phyloP scores from a whole-genome alignment of 2,329 filamentous ascomycete genomes.

The Monosporascus sp. region DNA sequence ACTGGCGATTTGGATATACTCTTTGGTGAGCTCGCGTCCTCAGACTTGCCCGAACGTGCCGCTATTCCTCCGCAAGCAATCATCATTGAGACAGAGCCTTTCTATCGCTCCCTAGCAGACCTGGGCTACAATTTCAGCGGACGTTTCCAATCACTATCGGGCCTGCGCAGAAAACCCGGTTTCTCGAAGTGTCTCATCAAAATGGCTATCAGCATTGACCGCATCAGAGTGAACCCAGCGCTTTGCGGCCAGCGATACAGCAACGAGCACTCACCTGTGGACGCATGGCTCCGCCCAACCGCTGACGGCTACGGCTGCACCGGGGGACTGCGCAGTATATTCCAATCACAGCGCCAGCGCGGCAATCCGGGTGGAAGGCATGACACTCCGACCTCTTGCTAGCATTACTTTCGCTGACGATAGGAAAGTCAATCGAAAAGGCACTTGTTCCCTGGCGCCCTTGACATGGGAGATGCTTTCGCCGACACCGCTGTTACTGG shows the following conservation, averaged over 20 bases:
- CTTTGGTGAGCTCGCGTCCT: not conserved
- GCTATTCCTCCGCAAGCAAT: conserved; percentile 2
- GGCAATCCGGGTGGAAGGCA: not conserved
- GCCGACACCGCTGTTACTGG: not conserved
- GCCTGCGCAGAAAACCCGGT: not conserved
- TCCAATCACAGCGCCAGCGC: no score
- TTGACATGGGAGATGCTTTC: conserved; percentile 3
- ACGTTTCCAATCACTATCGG: conserved; percentile 2
- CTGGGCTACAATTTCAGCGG: conserved; percentile 10
- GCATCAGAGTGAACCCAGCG: not conserved
- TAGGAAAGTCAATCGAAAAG: not conserved
- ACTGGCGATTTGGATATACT: not conserved
- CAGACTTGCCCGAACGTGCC: not conserved
- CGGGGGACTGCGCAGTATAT: no score
- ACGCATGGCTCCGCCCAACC: conserved; percentile 26
- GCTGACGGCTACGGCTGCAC: conserved; percentile 25
- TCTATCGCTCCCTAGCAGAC: conserved; percentile 2
- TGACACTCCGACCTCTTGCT: not conserved
- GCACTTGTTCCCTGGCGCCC: conserved; percentile 4
- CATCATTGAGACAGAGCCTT: conserved; percentile 4
- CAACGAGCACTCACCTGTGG: conserved; percentile 25
- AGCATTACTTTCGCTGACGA: conserved; percentile 1
- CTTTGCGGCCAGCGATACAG: not conserved
- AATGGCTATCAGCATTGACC: no score
- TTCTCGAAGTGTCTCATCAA: not conserved